phyloP scores from a whole-genome alignment of 140 eudicot species.

The Erigeron philadelphicus region DNA sequence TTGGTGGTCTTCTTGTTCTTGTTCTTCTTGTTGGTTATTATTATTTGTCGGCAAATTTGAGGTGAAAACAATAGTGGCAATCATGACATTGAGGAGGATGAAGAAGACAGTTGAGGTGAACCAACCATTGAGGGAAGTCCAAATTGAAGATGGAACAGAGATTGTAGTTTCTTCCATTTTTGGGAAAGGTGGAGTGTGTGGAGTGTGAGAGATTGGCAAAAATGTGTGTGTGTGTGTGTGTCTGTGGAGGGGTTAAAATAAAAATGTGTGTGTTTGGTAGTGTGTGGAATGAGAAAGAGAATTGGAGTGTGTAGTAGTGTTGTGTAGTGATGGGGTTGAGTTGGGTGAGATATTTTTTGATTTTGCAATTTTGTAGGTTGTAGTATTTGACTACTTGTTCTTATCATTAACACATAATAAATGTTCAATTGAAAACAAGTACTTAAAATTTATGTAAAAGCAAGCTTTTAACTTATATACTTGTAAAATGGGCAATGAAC shows the following conservation, averaged over 20 bases:
- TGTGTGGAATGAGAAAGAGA: slow-evolving; percentile 13
- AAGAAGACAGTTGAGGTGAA: slow-evolving; percentile 80
- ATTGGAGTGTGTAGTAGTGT: background rate
- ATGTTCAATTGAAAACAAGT: too few species aligned
- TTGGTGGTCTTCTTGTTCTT: slow-evolving; percentile 16
- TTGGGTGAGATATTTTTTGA: slow-evolving; percentile 18
- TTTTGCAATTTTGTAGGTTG: background rate
- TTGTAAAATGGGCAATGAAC: too few species aligned
- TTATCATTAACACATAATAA: slow-evolving; percentile 14
- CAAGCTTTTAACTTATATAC: too few species aligned
- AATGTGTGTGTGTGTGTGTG: slow-evolving; percentile 11
- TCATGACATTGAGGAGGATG: slow-evolving; percentile 78
- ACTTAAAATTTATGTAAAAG: too few species aligned
- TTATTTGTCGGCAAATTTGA: slow-evolving; percentile 42
- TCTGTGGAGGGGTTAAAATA: background rate
- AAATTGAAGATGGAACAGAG: slow-evolving; percentile 47
- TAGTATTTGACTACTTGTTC: background rate
- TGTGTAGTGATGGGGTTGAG: slow-evolving; percentile 5
- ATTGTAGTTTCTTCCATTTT: slow-evolving; percentile 66
- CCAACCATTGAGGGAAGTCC: slow-evolving; percentile 83
- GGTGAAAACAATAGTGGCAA: slow-evolving; percentile 79
- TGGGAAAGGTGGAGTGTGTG: slow-evolving; percentile 12
- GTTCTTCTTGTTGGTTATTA: slow-evolving; percentile 19
- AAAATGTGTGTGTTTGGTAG: background rate
- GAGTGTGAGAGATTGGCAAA: slow-evolving; percentile 6